phyloP scores from a whole-genome alignment of 2,329 filamentous ascomycete species.

The Zymoseptoria ardabiliae region DNA sequence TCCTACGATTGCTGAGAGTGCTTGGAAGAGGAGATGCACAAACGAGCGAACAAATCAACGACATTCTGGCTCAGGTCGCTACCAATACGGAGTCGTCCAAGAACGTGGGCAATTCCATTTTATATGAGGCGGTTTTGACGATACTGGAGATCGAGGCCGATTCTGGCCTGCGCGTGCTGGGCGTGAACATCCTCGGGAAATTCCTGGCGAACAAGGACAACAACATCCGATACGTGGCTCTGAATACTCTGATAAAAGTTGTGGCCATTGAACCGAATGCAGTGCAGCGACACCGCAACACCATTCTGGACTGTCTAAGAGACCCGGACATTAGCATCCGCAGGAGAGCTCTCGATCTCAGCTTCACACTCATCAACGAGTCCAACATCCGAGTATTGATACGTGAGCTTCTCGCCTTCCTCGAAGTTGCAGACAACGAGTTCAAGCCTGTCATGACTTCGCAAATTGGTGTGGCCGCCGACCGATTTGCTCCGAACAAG shows the following conservation, averaged over 20 bases:
- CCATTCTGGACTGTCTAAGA: conserved; percentile 88
- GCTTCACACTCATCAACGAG: conserved; percentile 97
- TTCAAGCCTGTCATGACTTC: conserved; percentile 99
- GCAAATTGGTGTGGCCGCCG: conserved; percentile 94
- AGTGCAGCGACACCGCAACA: conserved; percentile 93
- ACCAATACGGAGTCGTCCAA: conserved; percentile 98
- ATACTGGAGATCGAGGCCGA: conserved; percentile 98
- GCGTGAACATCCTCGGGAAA: conserved; percentile 97
- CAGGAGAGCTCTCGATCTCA: conserved; percentile 88
- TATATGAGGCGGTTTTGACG: conserved; percentile 94
- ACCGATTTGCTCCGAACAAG: conserved; percentile 93
- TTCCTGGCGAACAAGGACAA: conserved; percentile 98
- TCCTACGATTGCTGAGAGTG: conserved; percentile 76
- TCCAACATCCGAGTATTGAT: conserved; percentile 91
- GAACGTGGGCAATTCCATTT: conserved; percentile 95
- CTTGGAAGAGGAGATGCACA: conserved; percentile 78
- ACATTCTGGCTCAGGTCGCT: conserved; percentile 84
- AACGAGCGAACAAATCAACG: conserved; percentile 95
- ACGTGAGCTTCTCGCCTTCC: conserved; percentile 83
- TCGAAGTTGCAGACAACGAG: conserved; percentile 95
- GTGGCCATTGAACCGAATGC: conserved; percentile 97
- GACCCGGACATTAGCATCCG: conserved; percentile 98
- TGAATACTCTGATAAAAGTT: conserved; percentile 96
- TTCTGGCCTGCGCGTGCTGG: conserved; percentile 84
- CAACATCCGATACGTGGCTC: conserved; percentile 95